Conservation (phyloP, 305 asterid genomes). For the Rubia peregrina region DNA sequence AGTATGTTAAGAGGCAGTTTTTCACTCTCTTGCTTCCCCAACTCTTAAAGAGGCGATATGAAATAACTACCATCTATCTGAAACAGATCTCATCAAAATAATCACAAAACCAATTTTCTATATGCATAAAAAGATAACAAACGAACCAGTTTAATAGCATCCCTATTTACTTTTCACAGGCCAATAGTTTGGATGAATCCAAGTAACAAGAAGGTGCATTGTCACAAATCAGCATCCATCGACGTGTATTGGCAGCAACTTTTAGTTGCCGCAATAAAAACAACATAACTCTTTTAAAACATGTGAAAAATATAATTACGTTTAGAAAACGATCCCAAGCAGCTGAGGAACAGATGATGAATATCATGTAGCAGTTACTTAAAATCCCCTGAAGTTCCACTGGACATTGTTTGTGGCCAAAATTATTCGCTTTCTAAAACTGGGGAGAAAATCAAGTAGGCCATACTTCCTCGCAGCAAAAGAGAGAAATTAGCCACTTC, state of each 20-base stretch:
- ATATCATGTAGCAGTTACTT: background rate
- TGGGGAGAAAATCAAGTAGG: background rate
- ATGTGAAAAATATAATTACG: background rate
- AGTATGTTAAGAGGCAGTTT: background rate
- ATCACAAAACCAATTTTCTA: background rate
- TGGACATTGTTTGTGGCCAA: background rate
- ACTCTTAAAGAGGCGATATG: background rate
- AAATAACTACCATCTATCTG: background rate
- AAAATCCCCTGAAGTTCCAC: background rate
- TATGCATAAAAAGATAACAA: background rate
- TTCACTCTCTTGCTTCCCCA: background rate
- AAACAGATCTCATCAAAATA: conserved; percentile 2
- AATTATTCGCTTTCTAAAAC: background rate
- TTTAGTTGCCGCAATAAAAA: background rate
- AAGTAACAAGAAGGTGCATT: background rate
- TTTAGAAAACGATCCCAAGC: background rate
- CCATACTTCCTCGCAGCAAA: background rate
- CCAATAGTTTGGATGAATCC: background rate
- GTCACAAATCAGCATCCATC: background rate
- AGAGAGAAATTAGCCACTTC: background rate
- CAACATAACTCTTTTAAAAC: background rate
- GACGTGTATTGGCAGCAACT: background rate
- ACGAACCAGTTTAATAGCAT: no score
- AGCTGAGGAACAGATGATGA: background rate
- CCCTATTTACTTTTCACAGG: background rate